A percentile compares a stretch with the other conserved stretches of the same genome.
Conservation (phyloP, 2,329 filamentous ascomycete species). For the Diaporthe caulivora region DNA sequence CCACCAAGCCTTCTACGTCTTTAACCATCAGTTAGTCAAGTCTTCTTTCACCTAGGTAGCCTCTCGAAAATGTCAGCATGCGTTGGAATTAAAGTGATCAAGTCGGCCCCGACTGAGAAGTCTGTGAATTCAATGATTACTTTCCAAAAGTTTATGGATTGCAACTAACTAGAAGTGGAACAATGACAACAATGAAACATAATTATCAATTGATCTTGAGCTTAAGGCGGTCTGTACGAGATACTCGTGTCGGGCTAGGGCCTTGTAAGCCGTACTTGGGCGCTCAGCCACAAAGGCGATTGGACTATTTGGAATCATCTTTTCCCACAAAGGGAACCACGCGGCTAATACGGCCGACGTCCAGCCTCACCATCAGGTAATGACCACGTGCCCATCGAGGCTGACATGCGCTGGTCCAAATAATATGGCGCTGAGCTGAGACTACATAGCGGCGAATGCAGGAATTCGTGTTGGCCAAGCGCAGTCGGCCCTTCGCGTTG, state of each 20-base stretch:
- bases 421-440: conserved; percentile 26
- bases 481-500: neutral
- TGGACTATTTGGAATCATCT: neutral
- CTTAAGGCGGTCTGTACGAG: neutral
- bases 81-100: neutral
- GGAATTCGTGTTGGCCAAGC: neutral
- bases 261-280: neutral
- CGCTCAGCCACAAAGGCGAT: neutral
- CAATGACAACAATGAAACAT: neutral
- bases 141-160: neutral
- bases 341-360: neutral
- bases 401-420: neutral
- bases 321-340: neutral
- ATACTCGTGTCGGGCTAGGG: neutral
- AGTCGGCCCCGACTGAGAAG: neutral
- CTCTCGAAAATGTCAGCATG: neutral
- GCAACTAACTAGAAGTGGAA: neutral
- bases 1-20: neutral
- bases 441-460: neutral
- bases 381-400: neutral
- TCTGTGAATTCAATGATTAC: neutral
- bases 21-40: neutral
- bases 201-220: neutral
- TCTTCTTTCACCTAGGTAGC: neutral
- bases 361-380: neutral